Base-by-base conservation (phyloP, 208 protist species). In the Tritrichomonas musculus region DNA sequence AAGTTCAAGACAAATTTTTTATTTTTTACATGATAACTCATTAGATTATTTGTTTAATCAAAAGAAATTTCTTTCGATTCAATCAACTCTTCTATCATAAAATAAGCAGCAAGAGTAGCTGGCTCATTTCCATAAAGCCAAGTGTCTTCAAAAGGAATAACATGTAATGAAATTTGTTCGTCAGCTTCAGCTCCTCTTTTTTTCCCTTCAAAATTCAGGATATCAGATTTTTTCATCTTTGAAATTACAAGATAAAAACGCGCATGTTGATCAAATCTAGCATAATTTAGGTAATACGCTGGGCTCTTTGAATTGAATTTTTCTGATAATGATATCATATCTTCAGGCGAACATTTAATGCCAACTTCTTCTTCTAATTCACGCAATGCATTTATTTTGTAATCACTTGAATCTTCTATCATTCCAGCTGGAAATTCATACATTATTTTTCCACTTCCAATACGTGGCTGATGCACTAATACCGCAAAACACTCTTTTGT, bases 351-450 rank as follows among this genome's bases (percentile, higher is more conserved):
- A 33, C 14, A 20, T 33, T 33, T 53, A 57, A 88, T 88, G 33
- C 47, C 47, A 53, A 53, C 41, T 88, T 88, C 77, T 88, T 88
- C 77, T 60, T 53, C 27, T 14, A 88, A 30, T n/a, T 88, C 77
- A 47, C 44, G 33, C 0, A 57, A 1, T 39, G 77, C 77, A 39
- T 11, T 53, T 9, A 33, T 20, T 39, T 14, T n/a, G 41, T 27
- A 88, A 57, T 53, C 77, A 57, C 1, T 88, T 25, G 39, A 50
- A 57, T 57, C 77, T 57, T 88, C 77, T 44, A 39, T 17, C n/a
- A 57, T 39, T 53, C 77, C 77, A 57, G 77, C 77, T 53, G 77
- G 77, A 88, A 88, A 53, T 88, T 88, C 77, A 60, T 53, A 36
- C 44, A 33, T 57, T 3, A 88, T n/a, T 44, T 8, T 30, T 9